Conservation (phyloP, 129 eudicot species). For the Flaveria sonorensis region DNA sequence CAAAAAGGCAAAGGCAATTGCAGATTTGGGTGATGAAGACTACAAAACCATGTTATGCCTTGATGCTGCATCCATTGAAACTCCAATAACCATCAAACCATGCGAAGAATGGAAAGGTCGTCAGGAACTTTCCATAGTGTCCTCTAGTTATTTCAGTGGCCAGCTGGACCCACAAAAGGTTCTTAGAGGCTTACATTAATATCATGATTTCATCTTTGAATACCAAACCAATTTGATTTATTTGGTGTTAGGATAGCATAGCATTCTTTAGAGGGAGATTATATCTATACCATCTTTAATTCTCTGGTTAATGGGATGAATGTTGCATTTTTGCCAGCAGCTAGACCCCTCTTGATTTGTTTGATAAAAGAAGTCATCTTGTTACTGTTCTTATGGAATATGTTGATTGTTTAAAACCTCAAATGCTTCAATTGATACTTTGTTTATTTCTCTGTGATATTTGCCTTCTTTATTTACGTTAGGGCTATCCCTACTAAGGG, state of each 20-base stretch:
- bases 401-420: background rate
- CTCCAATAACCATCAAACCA: slow-evolving; percentile 67
- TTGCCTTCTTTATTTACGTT: background rate
- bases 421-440: background rate
- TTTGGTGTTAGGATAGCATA: background rate
- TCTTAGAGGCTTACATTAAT: slow-evolving; percentile 50
- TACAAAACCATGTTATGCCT: slow-evolving; percentile 78
- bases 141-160: slow-evolving; percentile 88
- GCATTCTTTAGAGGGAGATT: slow-evolving; percentile 1
- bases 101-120: slow-evolving; percentile 88
- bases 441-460: background rate
- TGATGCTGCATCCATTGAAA: slow-evolving; percentile 79
- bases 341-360: slow-evolving; percentile 4
- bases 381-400: background rate
- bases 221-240: background rate
- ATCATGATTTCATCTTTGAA: background rate
- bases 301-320: slow-evolving; percentile 18
- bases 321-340: slow-evolving; percentile 24
- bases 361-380: background rate
- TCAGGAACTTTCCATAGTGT: slow-evolving; percentile 69
- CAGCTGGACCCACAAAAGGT: slow-evolving; percentile 80
- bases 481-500: background rate
- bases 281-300: background rate
- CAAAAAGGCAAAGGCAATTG: slow-evolving; percentile 75
- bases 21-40: slow-evolving; percentile 77